phyloP scores from a whole-genome alignment of 2,329 filamentous ascomycete species.

The Hypomyces perniciosus region DNA sequence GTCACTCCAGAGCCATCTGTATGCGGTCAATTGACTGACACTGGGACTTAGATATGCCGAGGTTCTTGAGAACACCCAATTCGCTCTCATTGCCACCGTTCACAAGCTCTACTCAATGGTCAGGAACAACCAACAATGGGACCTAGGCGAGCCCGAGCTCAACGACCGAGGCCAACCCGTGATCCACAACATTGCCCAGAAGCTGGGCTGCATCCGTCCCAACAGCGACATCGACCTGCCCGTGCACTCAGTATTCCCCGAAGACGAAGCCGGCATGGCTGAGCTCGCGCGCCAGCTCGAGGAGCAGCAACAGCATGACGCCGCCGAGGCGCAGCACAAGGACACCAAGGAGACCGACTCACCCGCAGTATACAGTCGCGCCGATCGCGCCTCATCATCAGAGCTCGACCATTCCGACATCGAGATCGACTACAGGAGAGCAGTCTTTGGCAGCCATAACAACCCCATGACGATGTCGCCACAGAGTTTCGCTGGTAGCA shows the following conservation, averaged over 20 bases:
- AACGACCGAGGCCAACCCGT: constrained; percentile 58
- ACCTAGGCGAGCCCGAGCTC: constrained; percentile 56
- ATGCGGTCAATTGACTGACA: background rate
- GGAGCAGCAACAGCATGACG: constrained; percentile 25
- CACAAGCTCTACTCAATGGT: constrained; percentile 63
- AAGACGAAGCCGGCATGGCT: constrained; percentile 52
- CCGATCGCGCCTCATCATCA: constrained; percentile 48
- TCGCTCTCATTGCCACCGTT: constrained; percentile 57
- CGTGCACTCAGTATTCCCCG: constrained; percentile 53
- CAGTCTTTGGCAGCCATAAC: constrained; percentile 37
- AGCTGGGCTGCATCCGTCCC: constrained; percentile 57
- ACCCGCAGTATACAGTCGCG: constrained; percentile 15
- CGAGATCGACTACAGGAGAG: constrained; percentile 48
- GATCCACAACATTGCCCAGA: constrained; percentile 59
- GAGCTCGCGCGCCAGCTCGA: constrained; percentile 52
- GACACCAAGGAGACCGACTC: constrained; percentile 5
- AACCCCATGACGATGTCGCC: constrained; percentile 45
- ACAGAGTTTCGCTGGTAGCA: constrained; percentile 40
- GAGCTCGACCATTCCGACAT: constrained; percentile 51
- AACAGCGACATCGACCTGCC: constrained; percentile 56
- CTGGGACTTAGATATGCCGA: constrained; percentile 48
- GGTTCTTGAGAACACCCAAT: constrained; percentile 59
- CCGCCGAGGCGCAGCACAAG: constrained; percentile 5
- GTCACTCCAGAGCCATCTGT: too few species aligned
- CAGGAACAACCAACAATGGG: constrained; percentile 51